phyloP scores from a whole-genome alignment of 2,329 filamentous ascomycete species.

The Fusarium brachygibbosum region DNA sequence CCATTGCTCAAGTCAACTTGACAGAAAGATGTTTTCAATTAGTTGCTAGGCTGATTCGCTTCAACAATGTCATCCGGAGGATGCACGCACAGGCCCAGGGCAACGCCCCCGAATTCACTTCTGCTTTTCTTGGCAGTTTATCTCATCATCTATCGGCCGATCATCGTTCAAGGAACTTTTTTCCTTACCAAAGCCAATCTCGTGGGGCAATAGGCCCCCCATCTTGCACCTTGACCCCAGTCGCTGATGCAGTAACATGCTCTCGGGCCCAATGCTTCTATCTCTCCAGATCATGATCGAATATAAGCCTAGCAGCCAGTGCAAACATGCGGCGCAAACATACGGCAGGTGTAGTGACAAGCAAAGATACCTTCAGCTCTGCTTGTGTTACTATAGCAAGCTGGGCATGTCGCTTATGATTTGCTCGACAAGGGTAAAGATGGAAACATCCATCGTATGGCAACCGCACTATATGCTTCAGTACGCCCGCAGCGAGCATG shows the following conservation, averaged over 20 bases:
- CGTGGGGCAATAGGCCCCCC: slow-evolving; percentile 18
- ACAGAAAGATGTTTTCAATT: slow-evolving; percentile 32
- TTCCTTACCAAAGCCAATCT: slow-evolving; percentile 46
- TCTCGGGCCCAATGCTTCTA: slow-evolving; percentile 1
- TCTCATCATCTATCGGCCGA: slow-evolving; percentile 46
- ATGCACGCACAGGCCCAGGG: slow-evolving; percentile 27
- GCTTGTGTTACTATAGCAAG: slow-evolving; percentile 1
- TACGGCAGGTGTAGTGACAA: slow-evolving; percentile 2
- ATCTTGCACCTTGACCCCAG: slow-evolving; percentile 11
- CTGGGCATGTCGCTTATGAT: slow-evolving; percentile 4
- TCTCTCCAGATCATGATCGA: slow-evolving; percentile 5
- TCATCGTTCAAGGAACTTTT: slow-evolving; percentile 40
- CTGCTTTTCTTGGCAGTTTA: slow-evolving; percentile 19
- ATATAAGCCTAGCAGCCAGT: neutral
- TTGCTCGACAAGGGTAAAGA: slow-evolving; percentile 9
- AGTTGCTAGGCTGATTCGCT: slow-evolving; percentile 32
- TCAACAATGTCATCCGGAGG: slow-evolving; percentile 25
- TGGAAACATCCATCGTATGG: slow-evolving; percentile 3
- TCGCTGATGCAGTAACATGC: neutral
- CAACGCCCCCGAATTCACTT: slow-evolving; percentile 24
- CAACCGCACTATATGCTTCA: slow-evolving; percentile 8
- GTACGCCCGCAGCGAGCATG: slow-evolving; percentile 24
- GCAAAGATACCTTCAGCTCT: neutral
- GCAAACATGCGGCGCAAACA: slow-evolving; percentile 11
- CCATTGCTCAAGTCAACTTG: slow-evolving; percentile 19